These are phyloP conservation scores for Tuber borchii DNA, from an alignment of 495 filamentous ascomycete species.

Conservation along the genomic window DNA sequence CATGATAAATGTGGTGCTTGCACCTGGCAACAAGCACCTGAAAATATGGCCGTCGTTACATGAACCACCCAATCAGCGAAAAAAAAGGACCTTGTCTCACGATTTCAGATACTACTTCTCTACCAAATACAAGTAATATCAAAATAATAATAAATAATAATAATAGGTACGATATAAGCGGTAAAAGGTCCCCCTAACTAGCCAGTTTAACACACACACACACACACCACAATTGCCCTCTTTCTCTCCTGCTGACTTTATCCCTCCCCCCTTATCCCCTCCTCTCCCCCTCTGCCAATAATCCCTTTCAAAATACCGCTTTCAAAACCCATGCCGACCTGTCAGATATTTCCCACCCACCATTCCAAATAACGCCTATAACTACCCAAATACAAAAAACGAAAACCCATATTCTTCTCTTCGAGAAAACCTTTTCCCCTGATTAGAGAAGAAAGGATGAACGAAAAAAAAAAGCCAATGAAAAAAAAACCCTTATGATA, in stretches of 20 bases:
- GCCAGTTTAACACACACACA: not conserved
- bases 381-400: not conserved
- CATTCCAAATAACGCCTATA: not conserved
- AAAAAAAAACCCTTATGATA: constrained; percentile 31
- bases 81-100: too few relatives aligned
- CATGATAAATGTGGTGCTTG: too few relatives aligned
- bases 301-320: not conserved
- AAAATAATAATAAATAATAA: not conserved
- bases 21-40: too few relatives aligned
- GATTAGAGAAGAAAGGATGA: not conserved
- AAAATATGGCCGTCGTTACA: too few relatives aligned
- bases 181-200: not conserved
- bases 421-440: not conserved
- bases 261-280: not conserved
- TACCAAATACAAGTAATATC: not conserved
- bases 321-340: constrained; percentile 13
- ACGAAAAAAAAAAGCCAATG: constrained; percentile 12
- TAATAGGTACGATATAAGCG: constrained; percentile 1
- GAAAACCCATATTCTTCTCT: constrained; percentile 15
- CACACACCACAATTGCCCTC: not conserved
- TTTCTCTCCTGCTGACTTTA: not conserved
- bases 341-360: constrained; percentile 14
- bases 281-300: not conserved
- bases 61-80: too few relatives aligned
- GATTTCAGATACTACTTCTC: too few relatives aligned